Evolutionary conservation across 2,329 filamentous ascomycete species (phyloP), one percentile per base, ranked within the genome.

Genomic region (Rhinocladiella mackenziei): DNA sequence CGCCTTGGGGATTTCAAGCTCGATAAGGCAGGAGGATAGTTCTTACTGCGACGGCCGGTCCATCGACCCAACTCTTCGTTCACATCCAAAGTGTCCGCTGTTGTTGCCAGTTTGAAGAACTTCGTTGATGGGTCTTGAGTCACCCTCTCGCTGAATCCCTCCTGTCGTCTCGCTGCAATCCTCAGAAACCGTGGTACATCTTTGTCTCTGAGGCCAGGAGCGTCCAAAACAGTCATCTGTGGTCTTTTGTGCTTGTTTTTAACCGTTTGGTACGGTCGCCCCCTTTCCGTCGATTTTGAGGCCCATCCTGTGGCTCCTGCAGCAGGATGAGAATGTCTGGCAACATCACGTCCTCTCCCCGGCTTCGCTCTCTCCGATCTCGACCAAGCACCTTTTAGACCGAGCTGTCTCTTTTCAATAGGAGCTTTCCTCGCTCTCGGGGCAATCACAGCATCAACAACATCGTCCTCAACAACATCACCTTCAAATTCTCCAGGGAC

Each of bases 31-130:
- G n/a, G n/a, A n/a, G n/a, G n/a, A n/a, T n/a, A n/a, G n/a, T n/a
- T 22, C 18, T 36, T 20, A 15, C 13, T 14, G 3, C 28, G 44
- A 25, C 33, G 29, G 20, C 11, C 59, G 51, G 62, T 70, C 78
- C 78, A 81, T 43, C 72, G 64, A 33, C 58, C 62, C 38, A 81
- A 62, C 2, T 68, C 65, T 22, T 57, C 52, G 38, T 70, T 73
- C 5, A 74, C 75, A 55, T 81, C 77, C 35, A 68, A 63, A 1
- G 76, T 80, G 48, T 82, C 78, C 6, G 64, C 54, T 22, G 60
- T 63, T 17, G 72, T 78, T 11, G 70, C 71, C 18, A 81, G 60
- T 39, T 69, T 66, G 37, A 81, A 65, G 26, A 72, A 64, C 53
- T 80, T 80, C 37, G 64, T 62, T 15, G 63, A 66, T 11, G 73